Base-by-base conservation (phyloP, 495 filamentous ascomycete species). In the Penicillium alfredii region DNA sequence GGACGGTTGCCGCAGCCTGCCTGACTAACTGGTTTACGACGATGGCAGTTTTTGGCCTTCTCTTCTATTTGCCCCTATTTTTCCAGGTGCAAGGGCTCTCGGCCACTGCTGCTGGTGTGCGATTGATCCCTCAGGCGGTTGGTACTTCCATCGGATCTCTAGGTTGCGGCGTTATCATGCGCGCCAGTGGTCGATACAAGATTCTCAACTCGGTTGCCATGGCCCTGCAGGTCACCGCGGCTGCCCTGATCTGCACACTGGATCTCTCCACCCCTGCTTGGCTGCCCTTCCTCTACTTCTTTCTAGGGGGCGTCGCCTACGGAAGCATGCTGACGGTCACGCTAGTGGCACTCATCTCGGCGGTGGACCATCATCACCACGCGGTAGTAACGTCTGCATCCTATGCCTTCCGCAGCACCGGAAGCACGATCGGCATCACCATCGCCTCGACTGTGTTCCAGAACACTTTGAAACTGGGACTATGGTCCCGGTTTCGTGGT, bases 341-440 rank as follows among this genome's bases (percentile, higher is more conserved):
- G 0, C 66, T 94, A 19, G 71, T 94, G 8, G 81, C 84, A 0
- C 76, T 87, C 30, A 84, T 96, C 19, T 76, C 83, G 4, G 80
- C 86, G 0, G 87, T 94, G 17, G 80, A 84, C 30, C 86, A 89
- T 55, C 65, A 81, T 5, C 70, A 90, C 38, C 89, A 94, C 51
- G 88, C 89, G 5, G 82, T 92, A 22, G 76, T 88, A 40, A 94
- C 88, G 2, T 87, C 84, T 0, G 82, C 84, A 2, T 86, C 79
- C 0, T 94, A 87, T 46, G 82, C 82, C 3, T 89, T 88, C 58
- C 78, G 85, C 20, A 82, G 80, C 9, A 87, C 88, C 0, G 89
- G 89, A 6, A 78, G 78, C 18, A 88, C 86, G 0, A 78, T 96
- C 25, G 89, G 89, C 13, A 76, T 94, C 42, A 85, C 87, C 0